Percentiles rank a stretch among this genome's conserved stretches.
These are phyloP conservation scores for Ganoderma lingzhi DNA, from an alignment of 1,284 basidiomycete species.

Conservation along the genomic window DNA sequence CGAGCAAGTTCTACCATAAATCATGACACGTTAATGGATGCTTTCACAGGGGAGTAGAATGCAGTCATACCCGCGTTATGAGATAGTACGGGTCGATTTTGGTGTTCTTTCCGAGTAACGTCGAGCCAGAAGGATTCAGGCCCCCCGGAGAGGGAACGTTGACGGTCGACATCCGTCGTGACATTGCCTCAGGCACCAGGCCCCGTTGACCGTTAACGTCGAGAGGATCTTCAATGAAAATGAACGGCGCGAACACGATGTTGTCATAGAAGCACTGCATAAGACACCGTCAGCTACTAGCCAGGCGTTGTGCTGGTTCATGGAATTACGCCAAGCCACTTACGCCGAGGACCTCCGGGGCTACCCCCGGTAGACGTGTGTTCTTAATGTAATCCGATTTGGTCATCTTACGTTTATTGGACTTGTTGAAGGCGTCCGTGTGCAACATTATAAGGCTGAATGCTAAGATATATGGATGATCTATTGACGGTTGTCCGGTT, in stretches of 20 bases:
- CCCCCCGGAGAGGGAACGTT: conserved; percentile 45
- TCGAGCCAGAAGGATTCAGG: conserved; percentile 44
- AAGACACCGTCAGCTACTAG: conserved; percentile 3
- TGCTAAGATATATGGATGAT: conserved; percentile 95
- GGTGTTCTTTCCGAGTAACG: conserved; percentile 59
- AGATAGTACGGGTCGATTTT: conserved; percentile 94
- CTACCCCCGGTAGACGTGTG: conserved; percentile 87
- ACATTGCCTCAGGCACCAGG: conserved; percentile 52
- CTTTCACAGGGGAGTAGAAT: conserved; percentile 1
- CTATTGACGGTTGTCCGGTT: conserved; percentile 48
- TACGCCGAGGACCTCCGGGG: conserved; percentile 88
- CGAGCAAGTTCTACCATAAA: conserved; percentile 65
- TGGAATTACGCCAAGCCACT: conserved; percentile 23
- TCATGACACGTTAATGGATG: conserved; percentile 12
- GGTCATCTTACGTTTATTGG: conserved; percentile 98
- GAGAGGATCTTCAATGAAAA: conserved; percentile 91
- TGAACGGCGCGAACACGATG: conserved; percentile 93
- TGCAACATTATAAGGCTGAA: conserved; percentile 99
- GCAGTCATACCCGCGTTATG: conserved; percentile 75
- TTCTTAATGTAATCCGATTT: conserved; percentile 94
- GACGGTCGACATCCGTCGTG: conserved; percentile 51
- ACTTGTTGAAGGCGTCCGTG: conserved; percentile 97
- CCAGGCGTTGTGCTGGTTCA: background rate
- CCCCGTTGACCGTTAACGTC: conserved; percentile 70
- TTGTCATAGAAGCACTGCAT: conserved; percentile 95